Conservation (phyloP, 129 eudicot genomes). For the Centella asiatica region DNA sequence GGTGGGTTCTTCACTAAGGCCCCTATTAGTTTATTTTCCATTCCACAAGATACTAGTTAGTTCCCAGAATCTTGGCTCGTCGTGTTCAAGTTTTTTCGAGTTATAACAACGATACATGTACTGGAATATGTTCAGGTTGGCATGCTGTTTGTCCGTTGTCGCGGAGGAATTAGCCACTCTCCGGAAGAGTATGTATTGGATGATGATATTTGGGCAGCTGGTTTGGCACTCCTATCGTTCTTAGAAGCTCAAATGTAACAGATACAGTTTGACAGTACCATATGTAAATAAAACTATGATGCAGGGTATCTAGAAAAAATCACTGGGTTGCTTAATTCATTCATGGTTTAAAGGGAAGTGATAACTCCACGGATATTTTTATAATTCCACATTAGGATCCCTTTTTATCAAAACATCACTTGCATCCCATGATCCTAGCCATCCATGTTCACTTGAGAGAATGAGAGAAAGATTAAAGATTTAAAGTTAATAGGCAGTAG, state of each 20-base stretch:
- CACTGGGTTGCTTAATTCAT: no score
- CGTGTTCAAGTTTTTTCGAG: no score
- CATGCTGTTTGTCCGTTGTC: conserved; percentile 92
- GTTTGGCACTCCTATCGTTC: conserved; percentile 61
- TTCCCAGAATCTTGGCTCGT: no score
- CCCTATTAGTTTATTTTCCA: neutral
- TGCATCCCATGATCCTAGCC: no score
- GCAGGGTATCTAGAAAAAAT: no score
- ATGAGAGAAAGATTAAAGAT: no score
- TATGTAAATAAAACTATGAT: conserved; percentile 3
- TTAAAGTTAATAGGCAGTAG: no score
- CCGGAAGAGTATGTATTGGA: conserved; percentile 87
- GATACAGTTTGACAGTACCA: conserved; percentile 6
- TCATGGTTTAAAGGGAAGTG: no score
- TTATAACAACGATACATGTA: neutral
- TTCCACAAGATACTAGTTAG: neutral
- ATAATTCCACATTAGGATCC: neutral
- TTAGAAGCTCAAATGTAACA: conserved; percentile 45
- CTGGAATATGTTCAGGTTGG: conserved; percentile 43
- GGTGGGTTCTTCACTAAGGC: conserved; percentile 24
- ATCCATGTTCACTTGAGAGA: no score
- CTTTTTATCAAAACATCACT: no score
- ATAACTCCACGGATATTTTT: no score
- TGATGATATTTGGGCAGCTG: conserved; percentile 90
- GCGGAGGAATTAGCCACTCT: conserved; percentile 94